phyloP scores from a whole-genome alignment of 2,329 filamentous ascomycete species.

The Paecilomyces formosus region DNA sequence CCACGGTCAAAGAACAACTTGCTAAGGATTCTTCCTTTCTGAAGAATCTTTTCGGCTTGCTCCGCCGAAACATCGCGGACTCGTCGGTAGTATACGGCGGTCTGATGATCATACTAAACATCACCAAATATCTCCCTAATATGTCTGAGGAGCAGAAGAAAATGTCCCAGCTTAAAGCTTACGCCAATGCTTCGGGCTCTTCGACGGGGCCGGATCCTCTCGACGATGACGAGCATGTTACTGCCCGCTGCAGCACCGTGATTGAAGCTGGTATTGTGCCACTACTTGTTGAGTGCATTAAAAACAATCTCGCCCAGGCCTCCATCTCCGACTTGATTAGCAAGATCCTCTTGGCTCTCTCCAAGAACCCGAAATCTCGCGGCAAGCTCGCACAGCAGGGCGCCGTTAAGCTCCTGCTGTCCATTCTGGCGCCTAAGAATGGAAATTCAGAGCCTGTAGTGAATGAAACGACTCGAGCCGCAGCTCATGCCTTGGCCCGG shows the following conservation, averaged over 20 bases:
- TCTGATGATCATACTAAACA: slow-evolving; percentile 75
- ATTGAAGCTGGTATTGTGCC: slow-evolving; percentile 73
- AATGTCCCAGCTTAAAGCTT: slow-evolving; percentile 85
- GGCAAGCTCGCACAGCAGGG: slow-evolving; percentile 85
- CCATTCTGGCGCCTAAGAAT: slow-evolving; percentile 47
- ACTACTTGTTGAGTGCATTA: slow-evolving; percentile 68
- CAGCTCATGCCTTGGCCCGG: slow-evolving; percentile 74
- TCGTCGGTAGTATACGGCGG: slow-evolving; percentile 75
- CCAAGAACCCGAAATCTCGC: slow-evolving; percentile 64
- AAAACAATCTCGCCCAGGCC: slow-evolving; percentile 52
- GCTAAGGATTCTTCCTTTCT: slow-evolving; percentile 62
- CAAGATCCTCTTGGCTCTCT: slow-evolving; percentile 69
- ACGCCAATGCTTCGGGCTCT: slow-evolving; percentile 75
- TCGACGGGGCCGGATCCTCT: slow-evolving; percentile 54
- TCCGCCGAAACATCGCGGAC: slow-evolving; percentile 46
- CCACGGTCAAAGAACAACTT: slow-evolving; percentile 76
- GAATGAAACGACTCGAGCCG: slow-evolving; percentile 44
- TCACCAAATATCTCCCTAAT: slow-evolving; percentile 71
- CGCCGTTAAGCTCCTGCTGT: slow-evolving; percentile 76
- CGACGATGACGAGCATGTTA: slow-evolving; percentile 69
- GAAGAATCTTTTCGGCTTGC: slow-evolving; percentile 52
- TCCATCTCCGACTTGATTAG: slow-evolving; percentile 64
- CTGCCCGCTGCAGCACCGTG: slow-evolving; percentile 65
- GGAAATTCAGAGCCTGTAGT: slow-evolving; percentile 31
- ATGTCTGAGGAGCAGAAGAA: slow-evolving; percentile 87